phyloP scores from a whole-genome alignment of 2,329 filamentous ascomycete genomes.

The Verticillium tricorpus region DNA sequence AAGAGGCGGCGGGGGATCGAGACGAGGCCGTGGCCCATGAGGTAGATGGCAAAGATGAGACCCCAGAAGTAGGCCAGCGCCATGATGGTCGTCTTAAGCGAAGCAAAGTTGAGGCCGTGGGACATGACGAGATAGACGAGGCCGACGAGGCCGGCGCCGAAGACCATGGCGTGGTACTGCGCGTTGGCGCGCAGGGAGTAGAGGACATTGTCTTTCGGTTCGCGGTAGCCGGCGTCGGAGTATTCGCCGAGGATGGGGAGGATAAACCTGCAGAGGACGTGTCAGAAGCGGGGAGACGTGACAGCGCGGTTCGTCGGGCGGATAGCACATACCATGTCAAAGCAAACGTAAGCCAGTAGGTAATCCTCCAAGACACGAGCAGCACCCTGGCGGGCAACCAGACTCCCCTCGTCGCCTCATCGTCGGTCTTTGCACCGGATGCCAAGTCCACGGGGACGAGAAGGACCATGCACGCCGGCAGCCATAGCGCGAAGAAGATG shows the following conservation, averaged over 20 bases:
- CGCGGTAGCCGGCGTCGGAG: slow-evolving; percentile 87
- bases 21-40: slow-evolving; percentile 96
- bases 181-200: slow-evolving; percentile 87
- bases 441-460: slow-evolving; percentile 95
- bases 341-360: slow-evolving; percentile 95
- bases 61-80: slow-evolving; percentile 94
- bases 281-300: slow-evolving; percentile 4
- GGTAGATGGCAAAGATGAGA: slow-evolving; percentile 83
- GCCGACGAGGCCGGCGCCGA: slow-evolving; percentile 65
- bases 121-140: slow-evolving; percentile 79
- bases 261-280: slow-evolving; percentile 59
- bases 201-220: slow-evolving; percentile 72
- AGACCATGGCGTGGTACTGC: slow-evolving; percentile 78
- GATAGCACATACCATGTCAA: slow-evolving; percentile 76
- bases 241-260: slow-evolving; percentile 93
- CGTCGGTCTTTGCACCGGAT: slow-evolving; percentile 71
- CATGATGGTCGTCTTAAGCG: slow-evolving; percentile 83
- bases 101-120: slow-evolving; percentile 66
- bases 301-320: not conserved
- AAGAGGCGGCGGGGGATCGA: slow-evolving; percentile 81
- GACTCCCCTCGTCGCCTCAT: slow-evolving; percentile 70
- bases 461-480: slow-evolving; percentile 86
- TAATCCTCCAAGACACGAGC: slow-evolving; percentile 87
- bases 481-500: slow-evolving; percentile 91
- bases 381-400: slow-evolving; percentile 79